Evolutionary conservation across 306 rosid species (phyloP).

Genomic region (Trifolium dubium): DNA sequence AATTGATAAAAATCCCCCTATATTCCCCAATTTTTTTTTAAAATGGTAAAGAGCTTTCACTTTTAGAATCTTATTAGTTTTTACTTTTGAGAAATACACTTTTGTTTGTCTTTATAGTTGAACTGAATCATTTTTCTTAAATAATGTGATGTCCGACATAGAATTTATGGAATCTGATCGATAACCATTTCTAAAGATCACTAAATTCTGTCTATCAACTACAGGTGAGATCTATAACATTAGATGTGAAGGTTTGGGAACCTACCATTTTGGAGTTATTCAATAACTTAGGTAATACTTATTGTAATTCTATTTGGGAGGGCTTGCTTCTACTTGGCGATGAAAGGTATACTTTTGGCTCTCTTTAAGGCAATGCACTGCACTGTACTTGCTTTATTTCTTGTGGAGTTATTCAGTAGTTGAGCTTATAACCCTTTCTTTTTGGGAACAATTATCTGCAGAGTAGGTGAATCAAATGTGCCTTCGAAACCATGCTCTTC

Average conservation of each 20-base stretch:
- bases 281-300: constrained; percentile 84
- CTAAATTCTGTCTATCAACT: constrained; percentile 44
- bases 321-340: constrained; percentile 63
- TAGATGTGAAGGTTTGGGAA: constrained; percentile 97
- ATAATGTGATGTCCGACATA: constrained; percentile 19
- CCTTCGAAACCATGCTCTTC: constrained; percentile 68
- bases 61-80: constrained; percentile 14
- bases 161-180: not conserved
- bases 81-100: constrained; percentile 23
- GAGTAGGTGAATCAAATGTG: constrained; percentile 53
- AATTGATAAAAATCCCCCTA: no score
- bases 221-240: constrained; percentile 93
- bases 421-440: constrained; percentile 28
- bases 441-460: constrained; percentile 50
- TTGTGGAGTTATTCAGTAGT: not conserved
- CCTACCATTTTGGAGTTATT: constrained; percentile 81
- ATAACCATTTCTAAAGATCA: constrained; percentile 31
- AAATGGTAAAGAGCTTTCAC: not conserved
- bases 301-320: constrained; percentile 92
- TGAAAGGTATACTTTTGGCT: constrained; percentile 58
- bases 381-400: constrained; percentile 22
- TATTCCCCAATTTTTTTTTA: no score
- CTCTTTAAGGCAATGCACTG: constrained; percentile 11
- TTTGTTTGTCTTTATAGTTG: constrained; percentile 16
- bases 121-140: constrained; percentile 9